Percentiles rank a stretch among this genome's conserved stretches.
Conservation (phyloP, 1,284 basidiomycete species). For the Pascua guehoae region DNA sequence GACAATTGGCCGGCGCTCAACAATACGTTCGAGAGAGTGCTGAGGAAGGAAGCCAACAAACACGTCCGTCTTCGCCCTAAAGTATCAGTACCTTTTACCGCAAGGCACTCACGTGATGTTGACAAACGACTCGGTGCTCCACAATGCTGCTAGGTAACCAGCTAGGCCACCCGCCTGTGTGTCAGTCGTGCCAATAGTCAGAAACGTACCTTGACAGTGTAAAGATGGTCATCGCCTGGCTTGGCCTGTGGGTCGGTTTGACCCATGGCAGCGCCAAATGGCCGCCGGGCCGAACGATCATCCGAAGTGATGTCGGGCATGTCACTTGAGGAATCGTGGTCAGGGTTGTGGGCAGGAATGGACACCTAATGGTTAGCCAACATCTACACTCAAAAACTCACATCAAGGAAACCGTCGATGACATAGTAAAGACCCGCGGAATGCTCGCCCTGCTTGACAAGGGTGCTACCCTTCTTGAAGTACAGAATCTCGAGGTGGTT, state of each 20-base stretch:
- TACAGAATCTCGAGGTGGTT: conserved; percentile 95
- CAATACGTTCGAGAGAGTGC: conserved; percentile 77
- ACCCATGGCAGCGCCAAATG: conserved; percentile 40
- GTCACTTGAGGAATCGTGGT: conserved; percentile 7
- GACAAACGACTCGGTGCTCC: conserved; percentile 88
- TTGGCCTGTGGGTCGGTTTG: conserved; percentile 17
- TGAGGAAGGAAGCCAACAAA: conserved; percentile 94
- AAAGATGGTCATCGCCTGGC: conserved; percentile 61
- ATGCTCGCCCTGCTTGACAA: conserved; percentile 84
- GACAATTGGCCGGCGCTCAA: conserved; percentile 92
- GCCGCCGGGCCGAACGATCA: conserved; percentile 16
- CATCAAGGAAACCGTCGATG: conserved; percentile 95
- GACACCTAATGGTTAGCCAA: conserved; percentile 13
- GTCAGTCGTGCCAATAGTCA: conserved; percentile 1
- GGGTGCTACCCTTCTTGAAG: conserved; percentile 77
- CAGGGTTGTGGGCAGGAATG: conserved; percentile 17
- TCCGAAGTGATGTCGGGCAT: conserved; percentile 7
- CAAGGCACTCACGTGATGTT: conserved; percentile 59
- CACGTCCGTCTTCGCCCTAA: conserved; percentile 89
- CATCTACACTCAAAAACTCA: conserved; percentile 43
- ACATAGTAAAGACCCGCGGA: conserved; percentile 86
- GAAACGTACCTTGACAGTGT: conserved; percentile 68
- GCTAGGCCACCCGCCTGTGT: conserved; percentile 91
- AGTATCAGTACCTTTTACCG: background rate
- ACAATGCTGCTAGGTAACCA: conserved; percentile 92